These are phyloP conservation scores for Helicocarpus griseus DNA, from an alignment of 2,329 filamentous ascomycete genomes.

Conservation along the genomic window DNA sequence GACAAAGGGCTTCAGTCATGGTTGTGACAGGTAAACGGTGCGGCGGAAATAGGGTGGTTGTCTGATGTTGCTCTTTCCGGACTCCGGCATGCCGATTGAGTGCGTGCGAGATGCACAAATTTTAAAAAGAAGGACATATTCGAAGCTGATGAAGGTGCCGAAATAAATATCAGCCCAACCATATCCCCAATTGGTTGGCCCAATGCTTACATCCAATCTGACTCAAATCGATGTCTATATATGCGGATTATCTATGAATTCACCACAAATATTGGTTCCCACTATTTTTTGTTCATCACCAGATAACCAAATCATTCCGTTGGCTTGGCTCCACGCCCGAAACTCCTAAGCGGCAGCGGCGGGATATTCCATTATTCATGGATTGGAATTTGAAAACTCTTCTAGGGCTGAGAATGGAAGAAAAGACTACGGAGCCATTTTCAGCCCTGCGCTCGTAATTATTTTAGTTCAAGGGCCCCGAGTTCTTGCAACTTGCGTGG, in stretches of 20 bases:
- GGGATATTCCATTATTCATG: neutral
- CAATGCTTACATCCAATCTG: too few relatives aligned
- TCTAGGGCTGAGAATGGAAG: too few relatives aligned
- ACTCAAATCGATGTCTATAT: too few relatives aligned
- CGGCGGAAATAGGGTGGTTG: neutral
- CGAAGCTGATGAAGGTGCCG: neutral
- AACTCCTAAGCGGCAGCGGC: neutral
- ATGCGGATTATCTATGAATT: too few relatives aligned
- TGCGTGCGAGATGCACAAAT: too few relatives aligned
- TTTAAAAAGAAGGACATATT: too few relatives aligned
- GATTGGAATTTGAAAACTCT: neutral
- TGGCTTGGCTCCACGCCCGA: neutral
- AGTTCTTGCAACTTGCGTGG: neutral
- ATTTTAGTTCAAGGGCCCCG: neutral
- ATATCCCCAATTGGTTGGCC: neutral
- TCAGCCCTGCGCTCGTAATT: neutral
- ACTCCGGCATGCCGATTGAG: neutral
- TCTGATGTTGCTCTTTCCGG: neutral
- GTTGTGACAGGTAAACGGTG: neutral
- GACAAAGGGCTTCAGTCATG: neutral
- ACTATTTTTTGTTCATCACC: too few relatives aligned
- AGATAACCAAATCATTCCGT: neutral
- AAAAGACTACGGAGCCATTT: neutral
- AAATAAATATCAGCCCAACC: neutral
- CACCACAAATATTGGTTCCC: too few relatives aligned